A percentile compares a stretch with the other conserved stretches of the same genome.
Evolutionary conservation across 2,329 filamentous ascomycete genomes (phyloP).

Genomic region (Lasiodiplodia gonubiensis): DNA sequence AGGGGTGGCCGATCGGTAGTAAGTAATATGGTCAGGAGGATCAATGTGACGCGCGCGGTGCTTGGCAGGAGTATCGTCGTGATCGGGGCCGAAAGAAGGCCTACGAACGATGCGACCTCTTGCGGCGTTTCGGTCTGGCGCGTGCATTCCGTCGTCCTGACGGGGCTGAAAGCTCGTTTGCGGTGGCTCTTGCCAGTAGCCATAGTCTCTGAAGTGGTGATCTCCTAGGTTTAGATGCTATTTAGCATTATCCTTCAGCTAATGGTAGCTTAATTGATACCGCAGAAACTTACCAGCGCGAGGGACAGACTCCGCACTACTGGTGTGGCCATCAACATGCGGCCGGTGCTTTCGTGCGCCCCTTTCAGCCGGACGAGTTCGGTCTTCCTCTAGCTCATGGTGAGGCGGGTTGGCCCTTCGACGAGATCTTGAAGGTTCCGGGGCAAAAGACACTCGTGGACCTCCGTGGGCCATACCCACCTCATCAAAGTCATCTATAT

Average conservation of each 20-base stretch:
- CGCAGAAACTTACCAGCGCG: neutral
- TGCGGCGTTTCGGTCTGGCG: slow-evolving; percentile 1
- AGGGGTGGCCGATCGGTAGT: slow-evolving; percentile 12
- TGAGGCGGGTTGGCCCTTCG: neutral
- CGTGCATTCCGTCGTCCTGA: neutral
- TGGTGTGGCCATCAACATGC: slow-evolving; percentile 5
- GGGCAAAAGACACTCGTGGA: slow-evolving; percentile 18
- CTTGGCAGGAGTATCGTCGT: neutral
- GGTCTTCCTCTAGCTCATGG: neutral
- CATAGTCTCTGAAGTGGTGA: slow-evolving; percentile 21
- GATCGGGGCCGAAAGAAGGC: neutral
- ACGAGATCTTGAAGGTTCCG: neutral
- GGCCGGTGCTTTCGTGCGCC: neutral
- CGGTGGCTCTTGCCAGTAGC: slow-evolving; percentile 21
- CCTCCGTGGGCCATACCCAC: neutral
- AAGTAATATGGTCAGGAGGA: slow-evolving; percentile 16
- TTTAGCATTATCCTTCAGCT: slow-evolving; percentile 14
- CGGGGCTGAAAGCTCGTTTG: neutral
- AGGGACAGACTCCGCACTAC: neutral
- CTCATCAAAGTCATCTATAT: neutral
- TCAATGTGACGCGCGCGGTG: neutral
- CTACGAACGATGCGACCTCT: slow-evolving; percentile 8
- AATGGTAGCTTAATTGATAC: neutral
- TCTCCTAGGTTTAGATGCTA: neutral
- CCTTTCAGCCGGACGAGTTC: neutral